phyloP scores from a whole-genome alignment of 2,329 filamentous ascomycete genomes.

The Pleomassaria siparia region DNA sequence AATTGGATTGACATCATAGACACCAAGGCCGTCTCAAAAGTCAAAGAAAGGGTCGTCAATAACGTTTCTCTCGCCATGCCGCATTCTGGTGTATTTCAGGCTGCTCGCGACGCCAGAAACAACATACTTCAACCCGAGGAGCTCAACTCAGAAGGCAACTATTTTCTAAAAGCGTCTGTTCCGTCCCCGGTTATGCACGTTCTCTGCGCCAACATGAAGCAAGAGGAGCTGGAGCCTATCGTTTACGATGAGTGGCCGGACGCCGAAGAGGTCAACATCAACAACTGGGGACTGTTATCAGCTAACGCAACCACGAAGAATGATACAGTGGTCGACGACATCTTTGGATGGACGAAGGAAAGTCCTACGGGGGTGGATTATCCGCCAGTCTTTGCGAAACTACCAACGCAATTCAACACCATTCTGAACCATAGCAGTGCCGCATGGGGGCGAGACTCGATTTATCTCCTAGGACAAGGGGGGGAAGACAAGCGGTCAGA shows the following conservation, averaged over 20 bases:
- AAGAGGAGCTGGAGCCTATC: constrained; percentile 62
- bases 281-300: constrained; percentile 21
- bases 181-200: constrained; percentile 72
- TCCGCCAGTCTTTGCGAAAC: constrained; percentile 46
- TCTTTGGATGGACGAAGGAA: constrained; percentile 68
- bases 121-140: constrained; percentile 67
- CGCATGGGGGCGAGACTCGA: constrained; percentile 50
- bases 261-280: constrained; percentile 28
- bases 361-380: constrained; percentile 54
- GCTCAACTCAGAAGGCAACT: constrained; percentile 66
- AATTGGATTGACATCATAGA: constrained; percentile 68
- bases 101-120: constrained; percentile 63
- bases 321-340: constrained; percentile 62
- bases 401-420: constrained; percentile 67
- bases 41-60: constrained; percentile 63
- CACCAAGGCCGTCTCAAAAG: constrained; percentile 53
- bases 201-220: constrained; percentile 67
- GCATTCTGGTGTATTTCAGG: constrained; percentile 67
- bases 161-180: constrained; percentile 67
- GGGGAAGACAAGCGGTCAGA: constrained; percentile 20
- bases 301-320: constrained; percentile 29
- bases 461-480: constrained; percentile 63
- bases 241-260: constrained; percentile 66
- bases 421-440: constrained; percentile 41
- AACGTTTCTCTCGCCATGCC: constrained; percentile 79